Evolutionary conservation across 1,139 yeast species (phyloP).

Genomic region (Taiozyma sp.): DNA sequence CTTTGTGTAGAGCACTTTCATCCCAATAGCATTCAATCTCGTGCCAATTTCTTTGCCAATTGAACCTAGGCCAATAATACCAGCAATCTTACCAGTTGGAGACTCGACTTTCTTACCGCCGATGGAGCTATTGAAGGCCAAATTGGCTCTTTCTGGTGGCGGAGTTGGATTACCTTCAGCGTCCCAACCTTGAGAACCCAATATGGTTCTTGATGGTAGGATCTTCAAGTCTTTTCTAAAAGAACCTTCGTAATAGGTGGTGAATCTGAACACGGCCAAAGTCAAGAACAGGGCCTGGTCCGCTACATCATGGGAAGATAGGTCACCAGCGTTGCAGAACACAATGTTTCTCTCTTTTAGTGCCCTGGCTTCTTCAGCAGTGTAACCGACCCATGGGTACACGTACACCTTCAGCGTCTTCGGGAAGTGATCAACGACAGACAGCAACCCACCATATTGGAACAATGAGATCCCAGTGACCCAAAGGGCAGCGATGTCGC

Average conservation of each 20-base stretch:
- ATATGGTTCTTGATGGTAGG: slow-evolving; percentile 29
- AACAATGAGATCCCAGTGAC: slow-evolving; percentile 56
- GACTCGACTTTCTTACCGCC: slow-evolving; percentile 47
- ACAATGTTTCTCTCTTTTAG: slow-evolving; percentile 25
- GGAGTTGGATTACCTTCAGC: slow-evolving; percentile 17
- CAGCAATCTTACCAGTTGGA: slow-evolving; percentile 57
- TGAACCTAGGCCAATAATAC: slow-evolving; percentile 75
- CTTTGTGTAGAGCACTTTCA: slow-evolving; percentile 63
- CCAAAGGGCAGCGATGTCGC: slow-evolving; percentile 51
- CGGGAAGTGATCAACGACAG: slow-evolving; percentile 49
- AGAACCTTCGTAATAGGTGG: slow-evolving; percentile 43
- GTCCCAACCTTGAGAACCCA: slow-evolving; percentile 26
- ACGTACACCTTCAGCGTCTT: slow-evolving; percentile 49
- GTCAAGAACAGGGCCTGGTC: slow-evolving; percentile 65
- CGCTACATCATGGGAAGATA: slow-evolving; percentile 34
- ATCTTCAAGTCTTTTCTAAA: slow-evolving; percentile 28
- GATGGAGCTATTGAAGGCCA: slow-evolving; percentile 34
- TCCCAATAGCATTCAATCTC: slow-evolving; percentile 54
- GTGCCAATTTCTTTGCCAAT: slow-evolving; percentile 66
- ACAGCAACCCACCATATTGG: slow-evolving; percentile 48
- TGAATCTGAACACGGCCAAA: slow-evolving; percentile 57
- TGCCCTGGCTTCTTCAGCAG: slow-evolving; percentile 42
- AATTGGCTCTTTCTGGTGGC: slow-evolving; percentile 15
- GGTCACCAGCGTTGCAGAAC: slow-evolving; percentile 22
- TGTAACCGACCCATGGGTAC: slow-evolving; percentile 64